A percentile compares a stretch with the other conserved stretches of the same genome.
Conservation (phyloP, 768 basidiomycete species). For the Exsudoporus frostii region DNA sequence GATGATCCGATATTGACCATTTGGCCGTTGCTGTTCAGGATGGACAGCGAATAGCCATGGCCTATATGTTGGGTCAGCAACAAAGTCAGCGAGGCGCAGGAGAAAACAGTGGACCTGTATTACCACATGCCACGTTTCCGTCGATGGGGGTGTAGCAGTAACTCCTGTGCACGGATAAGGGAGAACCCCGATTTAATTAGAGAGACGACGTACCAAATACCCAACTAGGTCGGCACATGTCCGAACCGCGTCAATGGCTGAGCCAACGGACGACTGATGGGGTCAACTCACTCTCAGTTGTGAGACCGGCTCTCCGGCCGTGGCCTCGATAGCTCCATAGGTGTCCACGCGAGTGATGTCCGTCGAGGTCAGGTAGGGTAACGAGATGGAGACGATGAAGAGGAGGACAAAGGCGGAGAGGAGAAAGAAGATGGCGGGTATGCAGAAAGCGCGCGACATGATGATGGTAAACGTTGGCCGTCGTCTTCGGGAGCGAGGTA, state of each 20-base stretch:
- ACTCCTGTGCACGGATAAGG: constrained; percentile 43
- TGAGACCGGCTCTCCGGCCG: constrained; percentile 29
- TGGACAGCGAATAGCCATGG: constrained; percentile 51
- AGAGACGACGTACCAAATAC: constrained; percentile 54
- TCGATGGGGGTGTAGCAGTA: constrained; percentile 51
- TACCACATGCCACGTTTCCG: constrained; percentile 41
- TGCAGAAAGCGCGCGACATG: constrained; percentile 53
- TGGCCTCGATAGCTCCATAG: constrained; percentile 28
- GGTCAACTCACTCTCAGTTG: constrained; percentile 53
- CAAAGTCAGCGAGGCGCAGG: neutral
- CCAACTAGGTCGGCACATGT: constrained; percentile 45
- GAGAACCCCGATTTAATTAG: neutral
- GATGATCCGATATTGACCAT: constrained; percentile 44
- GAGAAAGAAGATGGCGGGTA: constrained; percentile 58
- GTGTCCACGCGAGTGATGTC: constrained; percentile 65
- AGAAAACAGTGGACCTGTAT: constrained; percentile 37
- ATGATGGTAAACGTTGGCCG: neutral
- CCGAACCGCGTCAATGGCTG: constrained; percentile 1
- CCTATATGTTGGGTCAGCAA: constrained; percentile 31
- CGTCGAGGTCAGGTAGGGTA: constrained; percentile 64
- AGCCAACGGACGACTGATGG: neutral
- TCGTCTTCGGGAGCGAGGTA: constrained; percentile 1
- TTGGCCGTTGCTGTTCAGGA: constrained; percentile 21
- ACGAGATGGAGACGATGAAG: constrained; percentile 66
- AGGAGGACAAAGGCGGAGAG: constrained; percentile 62